Evolutionary conservation across 2,329 filamentous ascomycete species (phyloP), one percentile per base, ranked within the genome.

Genomic region (Ophiostoma montium): DNA sequence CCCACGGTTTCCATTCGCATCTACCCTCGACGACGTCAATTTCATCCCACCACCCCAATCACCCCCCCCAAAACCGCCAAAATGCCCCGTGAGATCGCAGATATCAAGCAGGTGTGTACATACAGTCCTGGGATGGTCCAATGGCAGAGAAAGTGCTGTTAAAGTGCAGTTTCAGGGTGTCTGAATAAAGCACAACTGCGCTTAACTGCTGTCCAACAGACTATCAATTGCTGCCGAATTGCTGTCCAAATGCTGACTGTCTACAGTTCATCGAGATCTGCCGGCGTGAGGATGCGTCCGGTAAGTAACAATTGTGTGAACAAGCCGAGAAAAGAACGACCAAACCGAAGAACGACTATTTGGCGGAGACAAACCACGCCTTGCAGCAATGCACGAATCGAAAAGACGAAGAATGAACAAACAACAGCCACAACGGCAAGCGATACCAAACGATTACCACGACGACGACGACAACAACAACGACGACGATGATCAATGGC

Each of bases 201-300:
- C 46, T 45, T 27, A 11, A 16, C 15, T 5, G 16, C 5, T 30
- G 15, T 35, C 5, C 13, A 7, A n/a, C 8, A 19, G 15, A 21
- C 6, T 19, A 2, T 8, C 36, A 18, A 51, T 5, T 44, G 23
- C 23, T 35, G 41, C 42, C 11, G 3, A 48, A 41, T 3, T 23
- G 21, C 7, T 41, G 35, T 38, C 19, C 13, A 31, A 52, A 36
- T 50, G 46, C 51, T 50, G 50, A 47, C 44, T 3, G 23, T 42
- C 9, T 38, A 11, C 15, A 95, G 80, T 98, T 98, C 86, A 94
- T 98, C 72, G 92, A 96, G 84, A 95, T 98, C 81, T 95, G 86
- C 83, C 85, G 90, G 74, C 86, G 92, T 71, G 94, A 95, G 80
- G 94, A 98, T 82, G 92, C 92, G 70, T 94, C 86, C 69, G 95